phyloP scores from a whole-genome alignment of 2,329 filamentous ascomycete genomes.

The Aspergillus pseudonomiae region DNA sequence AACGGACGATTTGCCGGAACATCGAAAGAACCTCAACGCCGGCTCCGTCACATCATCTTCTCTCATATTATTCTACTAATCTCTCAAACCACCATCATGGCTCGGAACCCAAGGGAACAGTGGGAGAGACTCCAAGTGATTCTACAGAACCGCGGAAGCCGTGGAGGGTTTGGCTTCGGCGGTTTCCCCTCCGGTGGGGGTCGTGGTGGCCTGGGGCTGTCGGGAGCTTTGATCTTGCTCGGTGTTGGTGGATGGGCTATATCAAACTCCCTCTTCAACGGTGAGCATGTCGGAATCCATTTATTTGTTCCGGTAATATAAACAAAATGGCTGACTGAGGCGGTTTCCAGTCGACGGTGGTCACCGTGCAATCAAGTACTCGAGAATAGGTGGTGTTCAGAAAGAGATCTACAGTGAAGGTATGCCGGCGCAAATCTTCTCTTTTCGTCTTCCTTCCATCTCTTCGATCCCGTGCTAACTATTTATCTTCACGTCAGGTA shows the following conservation, averaged over 20 bases:
- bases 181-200: constrained; percentile 59
- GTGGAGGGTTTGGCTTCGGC: constrained; percentile 49
- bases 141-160: constrained; percentile 55
- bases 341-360: constrained; percentile 80
- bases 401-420: constrained; percentile 97
- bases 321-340: constrained; percentile 18
- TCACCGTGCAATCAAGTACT: constrained; percentile 98
- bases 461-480: neutral
- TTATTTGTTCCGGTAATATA: neutral
- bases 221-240: constrained; percentile 58
- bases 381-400: constrained; percentile 85
- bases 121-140: constrained; percentile 68
- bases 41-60: constrained; percentile 30
- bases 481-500: constrained; percentile 59
- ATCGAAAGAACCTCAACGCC: constrained; percentile 22
- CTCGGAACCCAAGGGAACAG: constrained; percentile 65
- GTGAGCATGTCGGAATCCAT: constrained; percentile 41
- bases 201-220: constrained; percentile 57
- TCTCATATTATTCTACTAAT: constrained; percentile 24
- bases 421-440: constrained; percentile 38
- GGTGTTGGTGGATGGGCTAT: constrained; percentile 44
- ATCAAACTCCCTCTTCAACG: constrained; percentile 69
- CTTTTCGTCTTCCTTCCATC: constrained; percentile 11
- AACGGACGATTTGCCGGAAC: constrained; percentile 25
- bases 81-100: constrained; percentile 38